Percentiles rank a stretch among this genome's conserved stretches.
Evolutionary conservation across 2,329 filamentous ascomycete species (phyloP).

Genomic region (Neurospora sp.): DNA sequence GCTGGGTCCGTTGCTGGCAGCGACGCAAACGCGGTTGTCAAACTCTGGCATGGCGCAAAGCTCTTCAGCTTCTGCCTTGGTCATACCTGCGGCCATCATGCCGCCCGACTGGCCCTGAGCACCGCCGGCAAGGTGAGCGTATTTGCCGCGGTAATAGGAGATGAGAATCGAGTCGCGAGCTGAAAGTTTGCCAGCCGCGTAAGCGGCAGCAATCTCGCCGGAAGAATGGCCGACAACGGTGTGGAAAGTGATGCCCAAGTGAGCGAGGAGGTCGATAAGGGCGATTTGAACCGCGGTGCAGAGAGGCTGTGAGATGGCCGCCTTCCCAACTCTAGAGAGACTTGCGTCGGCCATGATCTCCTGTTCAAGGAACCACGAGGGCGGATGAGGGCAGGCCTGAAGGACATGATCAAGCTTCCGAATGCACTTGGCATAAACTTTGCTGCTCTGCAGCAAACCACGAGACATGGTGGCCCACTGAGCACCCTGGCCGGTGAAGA

Average conservation of each 20-base stretch:
- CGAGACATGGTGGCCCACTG: slow-evolving; percentile 34
- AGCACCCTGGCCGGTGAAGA: slow-evolving; percentile 37
- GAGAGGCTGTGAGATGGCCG: slow-evolving; percentile 38
- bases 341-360: slow-evolving; percentile 22
- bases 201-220: slow-evolving; percentile 35
- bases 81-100: slow-evolving; percentile 27
- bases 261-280: slow-evolving; percentile 20
- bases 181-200: slow-evolving; percentile 27
- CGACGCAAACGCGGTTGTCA: slow-evolving; percentile 19
- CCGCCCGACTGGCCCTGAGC: slow-evolving; percentile 16
- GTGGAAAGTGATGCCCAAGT: slow-evolving; percentile 19
- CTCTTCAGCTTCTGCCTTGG: slow-evolving; percentile 17
- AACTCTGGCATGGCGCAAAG: slow-evolving; percentile 18
- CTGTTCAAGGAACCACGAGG: slow-evolving; percentile 24
- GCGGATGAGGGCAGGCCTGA: slow-evolving; percentile 14
- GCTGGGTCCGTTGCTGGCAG: slow-evolving; percentile 23
- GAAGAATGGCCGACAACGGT: slow-evolving; percentile 31
- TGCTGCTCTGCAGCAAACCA: slow-evolving; percentile 20
- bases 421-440: slow-evolving; percentile 25
- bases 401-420: slow-evolving; percentile 23
- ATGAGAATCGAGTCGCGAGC: slow-evolving; percentile 28
- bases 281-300: slow-evolving; percentile 45
- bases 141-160: slow-evolving; percentile 31
- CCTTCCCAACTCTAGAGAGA: slow-evolving; percentile 23
- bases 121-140: slow-evolving; percentile 18